These are phyloP conservation scores for Parvularia atlantis DNA, from an alignment of 78 protist species.

Conservation along the genomic window DNA sequence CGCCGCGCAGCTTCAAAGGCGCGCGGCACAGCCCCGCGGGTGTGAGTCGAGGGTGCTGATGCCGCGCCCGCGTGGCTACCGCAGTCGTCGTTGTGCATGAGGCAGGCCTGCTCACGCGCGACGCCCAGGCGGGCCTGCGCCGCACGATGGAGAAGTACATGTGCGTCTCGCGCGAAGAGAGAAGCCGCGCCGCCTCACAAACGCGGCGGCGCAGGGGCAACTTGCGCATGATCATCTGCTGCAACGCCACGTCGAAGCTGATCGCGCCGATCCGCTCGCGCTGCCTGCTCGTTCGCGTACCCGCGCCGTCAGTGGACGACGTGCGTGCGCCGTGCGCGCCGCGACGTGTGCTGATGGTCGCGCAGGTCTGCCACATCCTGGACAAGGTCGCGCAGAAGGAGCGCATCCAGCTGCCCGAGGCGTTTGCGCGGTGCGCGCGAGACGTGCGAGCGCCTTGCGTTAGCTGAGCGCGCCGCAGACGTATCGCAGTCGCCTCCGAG, in stretches of 20 bases:
- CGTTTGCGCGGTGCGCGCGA: not conserved
- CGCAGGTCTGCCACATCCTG: conserved; percentile 21
- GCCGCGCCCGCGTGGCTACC: not conserved
- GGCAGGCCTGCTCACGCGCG: conserved; percentile 71
- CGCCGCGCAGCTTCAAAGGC: conserved; percentile 1
- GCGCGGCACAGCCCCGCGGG: not conserved
- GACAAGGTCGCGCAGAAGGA: conserved; percentile 28
- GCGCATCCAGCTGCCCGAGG: conserved; percentile 13
- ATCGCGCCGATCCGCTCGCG: conserved; percentile 87
- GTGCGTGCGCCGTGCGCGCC: not conserved
- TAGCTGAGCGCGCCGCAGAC: no score
- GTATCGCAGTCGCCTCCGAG: no score
- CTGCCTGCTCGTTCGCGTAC: conserved; percentile 82
- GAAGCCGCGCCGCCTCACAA: conserved; percentile 34
- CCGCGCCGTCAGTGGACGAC: conserved; percentile 70
- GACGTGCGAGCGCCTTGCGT: not conserved
- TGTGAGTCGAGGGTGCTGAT: not conserved
- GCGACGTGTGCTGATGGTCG: not conserved
- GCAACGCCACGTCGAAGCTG: conserved; percentile 52
- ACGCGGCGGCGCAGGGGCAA: conserved; percentile 28
- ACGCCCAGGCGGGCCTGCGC: conserved; percentile 96
- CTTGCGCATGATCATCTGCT: conserved; percentile 73
- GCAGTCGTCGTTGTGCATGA: conserved; percentile 83
- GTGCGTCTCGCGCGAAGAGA: conserved; percentile 60
- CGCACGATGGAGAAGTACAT: conserved; percentile 96